These are phyloP conservation scores for Neopestalotiopsis clavispora DNA, from an alignment of 2,329 filamentous ascomycete species.

Conservation along the genomic window DNA sequence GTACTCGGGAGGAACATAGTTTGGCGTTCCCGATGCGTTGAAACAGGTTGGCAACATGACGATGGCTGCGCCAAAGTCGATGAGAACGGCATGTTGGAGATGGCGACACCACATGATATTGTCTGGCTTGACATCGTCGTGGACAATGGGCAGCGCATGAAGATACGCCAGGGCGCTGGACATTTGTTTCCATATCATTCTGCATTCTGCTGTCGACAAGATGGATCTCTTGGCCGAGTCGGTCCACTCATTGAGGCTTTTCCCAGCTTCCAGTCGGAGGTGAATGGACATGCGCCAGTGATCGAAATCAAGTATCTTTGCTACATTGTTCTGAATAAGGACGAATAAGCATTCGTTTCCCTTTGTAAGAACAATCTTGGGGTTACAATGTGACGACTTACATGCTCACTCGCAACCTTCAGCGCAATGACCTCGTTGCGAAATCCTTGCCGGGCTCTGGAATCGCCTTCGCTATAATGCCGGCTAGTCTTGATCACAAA, in stretches of 20 bases:
- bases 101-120: conserved; percentile 15
- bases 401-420: not conserved
- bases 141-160: conserved; percentile 7
- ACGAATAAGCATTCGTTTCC: not conserved
- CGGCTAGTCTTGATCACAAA: not conserved
- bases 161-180: conserved; percentile 4
- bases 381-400: not conserved
- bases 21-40: conserved; percentile 11
- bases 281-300: not conserved
- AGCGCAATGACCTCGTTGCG: conserved; percentile 8
- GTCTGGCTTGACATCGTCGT: conserved; percentile 16
- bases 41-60: not conserved
- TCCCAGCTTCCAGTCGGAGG: conserved; percentile 2
- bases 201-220: not conserved
- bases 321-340: not conserved
- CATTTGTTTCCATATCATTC: conserved; percentile 8
- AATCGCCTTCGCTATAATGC: not conserved
- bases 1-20: conserved; percentile 7
- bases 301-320: conserved; percentile 5
- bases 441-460: not conserved
- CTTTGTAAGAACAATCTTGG: not conserved
- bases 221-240: not conserved
- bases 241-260: not conserved
- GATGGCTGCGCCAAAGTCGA: conserved; percentile 10
- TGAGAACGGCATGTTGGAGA: not conserved